Percentiles rank a stretch among this genome's conserved stretches.
Evolutionary conservation across 495 filamentous ascomycete genomes (phyloP).

Genomic region (Tuber umbilicatum): DNA sequence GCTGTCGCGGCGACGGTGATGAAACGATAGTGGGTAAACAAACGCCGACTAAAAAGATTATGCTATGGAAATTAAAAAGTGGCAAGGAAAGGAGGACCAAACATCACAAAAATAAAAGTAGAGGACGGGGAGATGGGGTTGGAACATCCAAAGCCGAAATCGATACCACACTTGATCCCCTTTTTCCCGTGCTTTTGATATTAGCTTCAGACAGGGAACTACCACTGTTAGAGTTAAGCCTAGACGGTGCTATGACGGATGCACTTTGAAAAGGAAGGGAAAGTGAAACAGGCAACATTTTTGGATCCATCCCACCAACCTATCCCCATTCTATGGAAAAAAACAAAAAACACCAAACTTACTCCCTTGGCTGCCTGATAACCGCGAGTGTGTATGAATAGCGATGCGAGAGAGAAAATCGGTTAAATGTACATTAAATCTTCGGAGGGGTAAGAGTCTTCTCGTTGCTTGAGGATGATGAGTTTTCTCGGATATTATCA

Average conservation of each 20-base stretch:
- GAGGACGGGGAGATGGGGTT: background rate
- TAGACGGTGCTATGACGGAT: background rate
- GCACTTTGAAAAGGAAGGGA: background rate
- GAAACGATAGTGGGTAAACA: background rate
- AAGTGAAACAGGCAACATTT: background rate
- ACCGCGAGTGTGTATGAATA: background rate
- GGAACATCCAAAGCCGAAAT: background rate
- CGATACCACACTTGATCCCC: background rate
- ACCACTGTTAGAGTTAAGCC: background rate
- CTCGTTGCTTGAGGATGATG: background rate
- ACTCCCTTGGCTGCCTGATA: background rate
- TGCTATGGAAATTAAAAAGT: background rate
- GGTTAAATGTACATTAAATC: background rate
- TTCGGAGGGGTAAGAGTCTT: background rate
- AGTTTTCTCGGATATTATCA: background rate
- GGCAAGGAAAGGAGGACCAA: background rate
- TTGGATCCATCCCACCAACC: background rate
- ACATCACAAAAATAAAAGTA: background rate
- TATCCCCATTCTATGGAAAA: background rate
- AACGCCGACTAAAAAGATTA: background rate
- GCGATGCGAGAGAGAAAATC: background rate
- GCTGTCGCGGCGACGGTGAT: background rate
- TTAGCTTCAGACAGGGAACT: background rate
- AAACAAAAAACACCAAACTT: background rate
- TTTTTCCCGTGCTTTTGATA: background rate